Conservation (phyloP, 169 alveolate genomes). For the Plasmodium vivax region DNA sequence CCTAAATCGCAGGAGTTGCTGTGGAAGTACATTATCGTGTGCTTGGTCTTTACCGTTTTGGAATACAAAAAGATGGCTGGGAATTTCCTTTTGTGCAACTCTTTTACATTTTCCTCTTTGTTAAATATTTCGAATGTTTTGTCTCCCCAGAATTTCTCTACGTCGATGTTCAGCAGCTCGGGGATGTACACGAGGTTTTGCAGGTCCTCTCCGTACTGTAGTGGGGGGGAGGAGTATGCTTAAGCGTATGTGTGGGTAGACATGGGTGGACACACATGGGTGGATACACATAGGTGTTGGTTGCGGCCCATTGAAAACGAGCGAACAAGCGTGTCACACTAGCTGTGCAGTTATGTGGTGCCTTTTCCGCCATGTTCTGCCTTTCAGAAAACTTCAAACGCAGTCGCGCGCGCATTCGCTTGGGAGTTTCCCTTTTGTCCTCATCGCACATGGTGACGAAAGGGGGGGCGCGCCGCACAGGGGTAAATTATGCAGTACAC, state of each 20-base stretch:
- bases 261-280: background rate
- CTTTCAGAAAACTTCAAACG: background rate
- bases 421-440: background rate
- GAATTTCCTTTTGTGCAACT: constrained; percentile 42
- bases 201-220: constrained; percentile 55
- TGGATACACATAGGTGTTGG: background rate
- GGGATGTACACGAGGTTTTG: constrained; percentile 45
- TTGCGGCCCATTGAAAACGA: background rate
- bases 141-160: constrained; percentile 34
- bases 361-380: background rate
- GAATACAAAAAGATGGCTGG: constrained; percentile 57
- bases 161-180: constrained; percentile 47
- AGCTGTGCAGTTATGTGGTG: background rate
- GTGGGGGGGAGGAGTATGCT: background rate
- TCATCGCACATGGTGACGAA: background rate
- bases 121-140: constrained; percentile 48
- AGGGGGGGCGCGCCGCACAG: background rate
- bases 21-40: constrained; percentile 65
- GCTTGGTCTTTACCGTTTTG: constrained; percentile 27
- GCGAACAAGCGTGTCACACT: background rate
- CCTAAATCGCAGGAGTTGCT: constrained; percentile 91
- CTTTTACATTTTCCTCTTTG: constrained; percentile 65
- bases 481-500: background rate
- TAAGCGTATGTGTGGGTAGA: background rate
- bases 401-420: background rate